phyloP scores from a whole-genome alignment of 495 filamentous ascomycete genomes.

The Margaritispora aquatica region DNA sequence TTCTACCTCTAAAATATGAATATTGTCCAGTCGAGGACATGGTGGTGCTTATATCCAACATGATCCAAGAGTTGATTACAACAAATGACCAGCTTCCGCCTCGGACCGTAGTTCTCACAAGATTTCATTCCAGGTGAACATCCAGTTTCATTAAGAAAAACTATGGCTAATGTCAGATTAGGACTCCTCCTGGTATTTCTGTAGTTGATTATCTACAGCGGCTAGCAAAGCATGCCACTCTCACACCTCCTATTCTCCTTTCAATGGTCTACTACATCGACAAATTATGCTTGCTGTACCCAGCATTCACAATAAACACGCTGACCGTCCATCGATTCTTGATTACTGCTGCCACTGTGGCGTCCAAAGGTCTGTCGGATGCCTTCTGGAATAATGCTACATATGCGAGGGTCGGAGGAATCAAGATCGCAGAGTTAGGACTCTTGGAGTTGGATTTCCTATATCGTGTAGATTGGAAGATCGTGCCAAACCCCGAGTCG shows the following conservation, averaged over 20 bases:
- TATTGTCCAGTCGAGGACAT: constrained; percentile 73
- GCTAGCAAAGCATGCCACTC: constrained; percentile 86
- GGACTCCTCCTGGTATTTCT: constrained; percentile 88
- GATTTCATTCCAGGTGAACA: constrained; percentile 85
- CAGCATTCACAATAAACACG: constrained; percentile 88
- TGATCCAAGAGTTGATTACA: constrained; percentile 89
- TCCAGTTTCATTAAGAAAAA: not conserved
- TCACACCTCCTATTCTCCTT: constrained; percentile 91
- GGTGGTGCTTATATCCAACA: constrained; percentile 84
- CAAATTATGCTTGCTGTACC: constrained; percentile 83
- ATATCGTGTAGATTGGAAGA: constrained; percentile 87
- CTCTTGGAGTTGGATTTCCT: constrained; percentile 93
- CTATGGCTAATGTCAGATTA: constrained; percentile 28
- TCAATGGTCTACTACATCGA: constrained; percentile 99
- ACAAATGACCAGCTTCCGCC: constrained; percentile 88
- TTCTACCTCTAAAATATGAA: constrained; percentile 73
- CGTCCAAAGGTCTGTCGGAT: constrained; percentile 91
- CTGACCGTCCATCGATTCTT: constrained; percentile 96
- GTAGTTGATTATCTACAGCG: constrained; percentile 89
- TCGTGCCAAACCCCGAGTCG: constrained; percentile 90
- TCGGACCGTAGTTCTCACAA: constrained; percentile 73
- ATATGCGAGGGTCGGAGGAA: constrained; percentile 89
- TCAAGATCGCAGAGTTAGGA: constrained; percentile 80
- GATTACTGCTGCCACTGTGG: constrained; percentile 91
- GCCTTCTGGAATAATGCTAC: constrained; percentile 97